Base-by-base conservation (phyloP, 2,329 filamentous ascomycete genomes). In the Drechslerella dactyloides region DNA sequence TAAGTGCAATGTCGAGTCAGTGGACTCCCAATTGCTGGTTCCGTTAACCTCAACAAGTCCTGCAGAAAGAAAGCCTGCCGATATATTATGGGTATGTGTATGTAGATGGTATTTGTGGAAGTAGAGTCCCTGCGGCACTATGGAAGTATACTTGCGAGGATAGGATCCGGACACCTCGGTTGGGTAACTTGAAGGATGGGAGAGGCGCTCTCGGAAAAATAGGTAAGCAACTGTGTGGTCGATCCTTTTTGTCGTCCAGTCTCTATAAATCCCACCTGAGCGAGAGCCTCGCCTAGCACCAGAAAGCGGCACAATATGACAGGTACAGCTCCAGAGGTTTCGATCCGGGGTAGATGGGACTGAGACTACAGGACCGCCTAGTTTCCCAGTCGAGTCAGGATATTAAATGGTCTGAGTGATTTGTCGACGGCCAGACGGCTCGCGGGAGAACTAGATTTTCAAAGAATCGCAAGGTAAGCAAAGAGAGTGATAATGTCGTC, bases 171-270 rank as follows among this genome's bases (percentile, higher is more conserved):
- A 48, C 44, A 23, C 15, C 19, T 48, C 44, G 44, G 44, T 19
- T 48, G 50, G 42, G 46, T 40, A 64, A 59, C 53, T 55, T 60
- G 24, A 11, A 56, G 30, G 50, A 37, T 59, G 42, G 59, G 35
- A 70, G 57, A 53, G 68, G 68, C 68, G 60, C 60, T 65, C 68
- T 72, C 68, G 68, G 60, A 72, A 72, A 72, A 72, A 65, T 72
- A 65, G 55, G 60, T 46, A 63, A 64, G 33, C 30, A 44, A 30
- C 21, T 50, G 42, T 59, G 42, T 59, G 40, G 51, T 44, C 52
- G 68, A 52, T 72, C 51, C 68, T 60, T 56, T 57, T 72, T 37
- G 50, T 72, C 42, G 58, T 72, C 68, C 68, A 60, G 60, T 53
- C 60, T 72, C 60, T 72, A 72, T 72, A 72, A 65, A 65, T 65